Conservation (phyloP, 2,329 filamentous ascomycete genomes). For the Botrytis elliptica region DNA sequence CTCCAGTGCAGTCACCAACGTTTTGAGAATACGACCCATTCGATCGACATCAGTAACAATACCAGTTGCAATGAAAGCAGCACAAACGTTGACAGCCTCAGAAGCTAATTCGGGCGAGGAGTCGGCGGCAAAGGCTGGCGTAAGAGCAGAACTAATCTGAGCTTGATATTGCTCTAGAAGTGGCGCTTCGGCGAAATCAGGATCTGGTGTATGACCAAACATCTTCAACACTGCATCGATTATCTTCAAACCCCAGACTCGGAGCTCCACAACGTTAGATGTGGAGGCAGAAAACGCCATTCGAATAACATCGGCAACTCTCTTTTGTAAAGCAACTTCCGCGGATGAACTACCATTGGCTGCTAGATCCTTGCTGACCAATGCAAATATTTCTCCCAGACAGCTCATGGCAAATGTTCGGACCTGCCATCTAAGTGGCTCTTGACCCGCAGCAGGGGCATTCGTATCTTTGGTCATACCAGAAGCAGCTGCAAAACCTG, state of each 20-base stretch:
- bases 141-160: constrained; percentile 94
- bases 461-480: constrained; percentile 59
- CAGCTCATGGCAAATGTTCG: constrained; percentile 90
- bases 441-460: constrained; percentile 62
- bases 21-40: constrained; percentile 98
- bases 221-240: constrained; percentile 92
- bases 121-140: constrained; percentile 91
- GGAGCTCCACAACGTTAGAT: constrained; percentile 82
- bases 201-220: constrained; percentile 93
- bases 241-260: constrained; percentile 89
- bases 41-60: constrained; percentile 96
- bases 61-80: constrained; percentile 94
- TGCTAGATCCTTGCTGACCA: constrained; percentile 75
- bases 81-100: constrained; percentile 94
- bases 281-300: constrained; percentile 98
- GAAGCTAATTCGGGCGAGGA: constrained; percentile 94
- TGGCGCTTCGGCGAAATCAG: constrained; percentile 96
- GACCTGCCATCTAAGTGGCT: constrained; percentile 92
- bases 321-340: constrained; percentile 74
- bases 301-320: constrained; percentile 86
- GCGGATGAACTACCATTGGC: constrained; percentile 76
- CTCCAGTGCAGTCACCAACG: constrained; percentile 84
- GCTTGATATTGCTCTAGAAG: constrained; percentile 97
- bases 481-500: constrained; percentile 79
- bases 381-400: constrained; percentile 75